Evolutionary conservation across 192 early-diverging fungal species (phyloP).

Genomic region (Podila verticillata): DNA sequence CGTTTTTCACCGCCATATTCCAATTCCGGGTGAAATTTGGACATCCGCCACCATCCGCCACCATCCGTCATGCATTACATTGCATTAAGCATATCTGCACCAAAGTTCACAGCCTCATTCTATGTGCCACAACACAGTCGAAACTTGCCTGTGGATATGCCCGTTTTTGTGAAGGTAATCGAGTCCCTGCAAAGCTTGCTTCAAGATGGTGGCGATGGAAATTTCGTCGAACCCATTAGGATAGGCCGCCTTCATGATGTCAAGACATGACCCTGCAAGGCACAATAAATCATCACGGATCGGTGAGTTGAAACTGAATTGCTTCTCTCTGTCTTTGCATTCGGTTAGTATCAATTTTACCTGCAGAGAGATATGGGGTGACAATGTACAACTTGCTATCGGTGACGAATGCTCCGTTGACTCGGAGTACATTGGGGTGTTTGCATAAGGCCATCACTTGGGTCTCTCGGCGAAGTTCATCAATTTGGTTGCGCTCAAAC

Average conservation of each 20-base stretch:
- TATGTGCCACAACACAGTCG: background rate
- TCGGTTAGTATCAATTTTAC: constrained; percentile 39
- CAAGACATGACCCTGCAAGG: constrained; percentile 78
- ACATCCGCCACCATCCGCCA: too few species aligned
- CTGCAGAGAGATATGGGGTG: constrained; percentile 81
- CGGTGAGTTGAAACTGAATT: background rate
- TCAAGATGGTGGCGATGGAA: constrained; percentile 81
- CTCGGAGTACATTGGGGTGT: constrained; percentile 84
- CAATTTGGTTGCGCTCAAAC: constrained; percentile 93
- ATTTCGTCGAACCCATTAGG: constrained; percentile 85
- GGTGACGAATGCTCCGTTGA: constrained; percentile 85
- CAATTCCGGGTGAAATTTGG: too few species aligned
- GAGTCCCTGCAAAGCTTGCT: constrained; percentile 75
- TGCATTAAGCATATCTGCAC: too few species aligned
- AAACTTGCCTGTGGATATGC: constrained; percentile 65
- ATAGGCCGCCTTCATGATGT: constrained; percentile 88
- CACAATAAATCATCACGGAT: background rate
- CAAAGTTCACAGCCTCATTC: too few species aligned
- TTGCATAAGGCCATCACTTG: constrained; percentile 89
- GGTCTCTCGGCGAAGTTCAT: constrained; percentile 89
- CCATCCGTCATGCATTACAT: too few species aligned
- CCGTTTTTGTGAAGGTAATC: constrained; percentile 73
- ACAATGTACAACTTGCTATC: constrained; percentile 84
- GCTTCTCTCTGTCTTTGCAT: background rate
- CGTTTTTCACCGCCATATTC: too few species aligned